phyloP scores from a whole-genome alignment of 352 stramenopile species.

The Phytophthora vignae region DNA sequence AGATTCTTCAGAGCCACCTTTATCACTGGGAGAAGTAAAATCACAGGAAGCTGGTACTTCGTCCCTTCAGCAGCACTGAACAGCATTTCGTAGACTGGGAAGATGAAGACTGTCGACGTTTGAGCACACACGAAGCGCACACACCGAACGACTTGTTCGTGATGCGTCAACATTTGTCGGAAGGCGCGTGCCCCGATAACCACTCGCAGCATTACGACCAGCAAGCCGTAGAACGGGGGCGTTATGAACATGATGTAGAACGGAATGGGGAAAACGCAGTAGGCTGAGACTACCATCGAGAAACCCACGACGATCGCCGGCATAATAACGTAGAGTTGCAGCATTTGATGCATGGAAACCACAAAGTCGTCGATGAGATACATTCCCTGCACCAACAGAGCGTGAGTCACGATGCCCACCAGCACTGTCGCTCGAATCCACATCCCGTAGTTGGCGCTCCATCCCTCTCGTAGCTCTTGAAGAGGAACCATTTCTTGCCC shows the following conservation, averaged over 20 bases:
- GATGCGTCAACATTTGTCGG: slow-evolving; percentile 8
- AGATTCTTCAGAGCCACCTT: slow-evolving; percentile 36
- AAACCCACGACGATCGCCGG: not conserved
- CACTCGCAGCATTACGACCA: slow-evolving; percentile 13
- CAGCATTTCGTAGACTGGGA: slow-evolving; percentile 20
- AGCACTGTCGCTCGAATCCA: slow-evolving; percentile 17
- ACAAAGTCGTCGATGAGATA: slow-evolving; percentile 13
- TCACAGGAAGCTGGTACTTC: slow-evolving; percentile 6
- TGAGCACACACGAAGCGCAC: slow-evolving; percentile 17
- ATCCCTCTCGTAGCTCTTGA: slow-evolving; percentile 7
- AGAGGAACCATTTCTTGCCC: slow-evolving; percentile 13
- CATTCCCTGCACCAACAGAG: slow-evolving; percentile 3
- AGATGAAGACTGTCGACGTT: slow-evolving; percentile 12
- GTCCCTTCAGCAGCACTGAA: slow-evolving; percentile 2
- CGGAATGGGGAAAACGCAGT: slow-evolving; percentile 9
- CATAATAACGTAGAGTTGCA: slow-evolving; percentile 3
- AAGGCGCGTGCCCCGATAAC: slow-evolving; percentile 5
- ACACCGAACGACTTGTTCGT: slow-evolving; percentile 7
- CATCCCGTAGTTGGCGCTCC: slow-evolving; percentile 22
- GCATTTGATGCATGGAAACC: not conserved
- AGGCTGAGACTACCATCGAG: not conserved
- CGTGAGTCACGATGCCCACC: slow-evolving; percentile 6
- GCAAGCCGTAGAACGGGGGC: slow-evolving; percentile 4
- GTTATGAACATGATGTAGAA: slow-evolving; percentile 13
- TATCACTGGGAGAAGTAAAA: slow-evolving; percentile 29